phyloP scores from a whole-genome alignment of 768 basidiomycete genomes.

The Leccinum longicurvipes region DNA sequence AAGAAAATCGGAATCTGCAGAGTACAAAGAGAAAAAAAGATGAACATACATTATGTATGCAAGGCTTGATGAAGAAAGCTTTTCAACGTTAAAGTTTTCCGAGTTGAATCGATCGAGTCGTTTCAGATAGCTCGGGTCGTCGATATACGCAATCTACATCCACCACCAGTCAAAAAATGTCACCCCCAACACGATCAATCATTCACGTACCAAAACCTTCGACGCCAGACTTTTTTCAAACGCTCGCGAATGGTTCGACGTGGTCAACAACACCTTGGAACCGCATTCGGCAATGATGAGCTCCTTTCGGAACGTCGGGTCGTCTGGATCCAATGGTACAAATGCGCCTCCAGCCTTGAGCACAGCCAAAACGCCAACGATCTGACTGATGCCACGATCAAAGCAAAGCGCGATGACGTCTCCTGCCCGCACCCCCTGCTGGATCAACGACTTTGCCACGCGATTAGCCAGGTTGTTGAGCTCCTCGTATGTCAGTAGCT shows the following conservation, averaged over 20 bases:
- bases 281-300: conserved; percentile 26
- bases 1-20: background rate
- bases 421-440: conserved; percentile 23
- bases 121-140: conserved; percentile 28
- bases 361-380: conserved; percentile 29
- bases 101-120: conserved; percentile 13
- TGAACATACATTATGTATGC: conserved; percentile 27
- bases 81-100: conserved; percentile 21
- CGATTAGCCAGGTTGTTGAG: conserved; percentile 33
- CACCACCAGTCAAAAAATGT: background rate
- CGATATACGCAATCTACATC: conserved; percentile 25
- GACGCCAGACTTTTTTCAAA: conserved; percentile 22
- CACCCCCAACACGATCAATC: background rate
- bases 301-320: conserved; percentile 30
- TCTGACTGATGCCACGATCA: conserved; percentile 28
- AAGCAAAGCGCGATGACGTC: conserved; percentile 29
- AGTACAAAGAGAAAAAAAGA: background rate
- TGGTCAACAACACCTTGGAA: conserved; percentile 28
- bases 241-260: conserved; percentile 21
- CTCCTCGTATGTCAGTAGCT: conserved; percentile 31
- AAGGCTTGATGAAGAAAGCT: conserved; percentile 19
- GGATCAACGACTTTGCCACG: conserved; percentile 27
- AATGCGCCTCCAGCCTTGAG: conserved; percentile 31
- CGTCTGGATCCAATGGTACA: conserved; percentile 26
- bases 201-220: conserved; percentile 19